Percentiles rank a stretch among this genome's conserved stretches.
Evolutionary conservation across 2,329 filamentous ascomycete genomes (phyloP).

Genomic region (Akanthomyces uredinophilus): DNA sequence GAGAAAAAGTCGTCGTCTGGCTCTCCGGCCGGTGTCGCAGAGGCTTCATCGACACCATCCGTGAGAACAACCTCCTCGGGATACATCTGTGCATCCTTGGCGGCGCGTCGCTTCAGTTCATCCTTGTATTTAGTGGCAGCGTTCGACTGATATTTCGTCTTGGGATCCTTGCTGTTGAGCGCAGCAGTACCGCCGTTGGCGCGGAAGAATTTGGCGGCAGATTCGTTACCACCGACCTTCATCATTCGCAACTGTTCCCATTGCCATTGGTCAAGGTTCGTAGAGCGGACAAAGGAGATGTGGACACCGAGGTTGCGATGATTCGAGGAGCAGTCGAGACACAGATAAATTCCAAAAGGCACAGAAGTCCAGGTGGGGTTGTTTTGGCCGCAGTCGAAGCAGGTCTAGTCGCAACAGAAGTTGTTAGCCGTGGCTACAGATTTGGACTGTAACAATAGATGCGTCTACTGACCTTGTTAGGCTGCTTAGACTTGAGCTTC

Average conservation of each 20-base stretch:
- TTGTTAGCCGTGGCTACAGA: background rate
- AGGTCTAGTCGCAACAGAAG: slow-evolving; percentile 56
- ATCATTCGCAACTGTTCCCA: slow-evolving; percentile 96
- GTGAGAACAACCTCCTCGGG: slow-evolving; percentile 81
- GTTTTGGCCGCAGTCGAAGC: slow-evolving; percentile 96
- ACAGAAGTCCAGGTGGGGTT: slow-evolving; percentile 99
- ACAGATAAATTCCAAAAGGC: slow-evolving; percentile 94
- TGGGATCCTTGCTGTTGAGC: slow-evolving; percentile 91
- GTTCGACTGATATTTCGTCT: slow-evolving; percentile 92
- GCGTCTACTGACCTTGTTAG: slow-evolving; percentile 73
- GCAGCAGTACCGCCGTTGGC: slow-evolving; percentile 91
- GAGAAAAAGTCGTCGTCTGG: slow-evolving; percentile 97
- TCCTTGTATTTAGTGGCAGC: slow-evolving; percentile 98
- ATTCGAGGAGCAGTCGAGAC: slow-evolving; percentile 94
- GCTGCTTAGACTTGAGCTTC: slow-evolving; percentile 89
- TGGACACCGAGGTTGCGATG: slow-evolving; percentile 97
- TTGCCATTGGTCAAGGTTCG: slow-evolving; percentile 98
- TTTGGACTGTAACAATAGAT: background rate
- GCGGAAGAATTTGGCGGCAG: slow-evolving; percentile 97
- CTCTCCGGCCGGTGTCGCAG: slow-evolving; percentile 74
- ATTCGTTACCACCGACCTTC: slow-evolving; percentile 98
- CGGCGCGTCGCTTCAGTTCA: slow-evolving; percentile 81
- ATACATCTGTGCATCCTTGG: slow-evolving; percentile 80
- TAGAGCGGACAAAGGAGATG: slow-evolving; percentile 97
- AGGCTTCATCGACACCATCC: slow-evolving; percentile 64